Evolutionary conservation across 768 basidiomycete species (phyloP), one percentile per base, ranked within the genome.

Genomic region (Hydnomerulius pinastri): DNA sequence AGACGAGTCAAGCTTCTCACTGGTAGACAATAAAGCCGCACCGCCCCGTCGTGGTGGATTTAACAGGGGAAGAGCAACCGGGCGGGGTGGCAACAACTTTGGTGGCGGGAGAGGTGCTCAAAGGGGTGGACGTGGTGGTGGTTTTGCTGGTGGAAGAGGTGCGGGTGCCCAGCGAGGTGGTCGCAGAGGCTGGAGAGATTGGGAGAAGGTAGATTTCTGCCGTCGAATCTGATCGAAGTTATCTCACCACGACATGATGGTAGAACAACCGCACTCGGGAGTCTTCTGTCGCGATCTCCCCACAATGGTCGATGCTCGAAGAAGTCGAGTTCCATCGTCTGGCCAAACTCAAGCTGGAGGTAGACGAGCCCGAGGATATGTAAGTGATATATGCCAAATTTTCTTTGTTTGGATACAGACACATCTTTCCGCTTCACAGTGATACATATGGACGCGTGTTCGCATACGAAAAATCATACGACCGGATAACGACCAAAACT

Each of bases 271-370:
- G 93, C 54, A 81, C 84, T 33, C 84, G 97, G 43, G 96, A 98
- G 71, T 88, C 94, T 4, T 95, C 92, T 1, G 92, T 99, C 50
- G 87, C 86, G 21, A 96, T 99, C 61, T 88, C 87, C 43, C 83
- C 90, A 17, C 85, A 88, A 54, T 99, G 97, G 97, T 72, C 78
- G n/a, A 87, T 97, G 81, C 75, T 97, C 41, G 97, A 99, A 71
- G 97, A 99, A 74, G 86, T 99, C 60, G 94, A 98, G 66, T 98
- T 98, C 75, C 82, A 90, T 71, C 86, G 96, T 45, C 77, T 99
- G 50, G 72, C 85, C 11, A 99, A 98, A 71, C 77, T 98, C 55
- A 81, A 91, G 42, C 81, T 99, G n/a, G 92, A 93, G 48, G 93
- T 98, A 17, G 92, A 96, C 57, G 87, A 92, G 33, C 90, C 87